Percentiles rank a stretch among this genome's conserved stretches.
These are phyloP conservation scores for Penicillium sp. DNA, from an alignment of 2,329 filamentous ascomycete species.

Conservation along the genomic window DNA sequence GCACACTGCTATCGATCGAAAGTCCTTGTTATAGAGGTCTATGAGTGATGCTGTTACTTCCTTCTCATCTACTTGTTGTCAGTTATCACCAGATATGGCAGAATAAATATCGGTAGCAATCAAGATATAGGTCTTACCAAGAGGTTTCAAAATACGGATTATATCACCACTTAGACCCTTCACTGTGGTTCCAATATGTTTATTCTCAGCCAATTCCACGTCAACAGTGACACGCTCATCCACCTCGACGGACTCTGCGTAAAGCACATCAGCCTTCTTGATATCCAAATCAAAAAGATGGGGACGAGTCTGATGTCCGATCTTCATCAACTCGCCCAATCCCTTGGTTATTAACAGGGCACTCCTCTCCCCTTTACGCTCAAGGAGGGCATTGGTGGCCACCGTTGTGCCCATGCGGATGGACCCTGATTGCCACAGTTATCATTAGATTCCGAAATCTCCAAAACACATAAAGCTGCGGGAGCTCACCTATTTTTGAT, in stretches of 20 bases:
- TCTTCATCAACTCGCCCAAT: constrained; percentile 80
- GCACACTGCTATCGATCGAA: constrained; percentile 80
- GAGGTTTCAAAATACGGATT: constrained; percentile 64
- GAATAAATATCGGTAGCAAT: no score
- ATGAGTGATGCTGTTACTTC: constrained; percentile 57
- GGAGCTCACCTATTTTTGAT: constrained; percentile 4
- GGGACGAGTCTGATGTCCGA: constrained; percentile 85
- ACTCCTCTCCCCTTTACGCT: constrained; percentile 20
- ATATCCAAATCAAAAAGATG: constrained; percentile 90
- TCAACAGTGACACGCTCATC: constrained; percentile 87
- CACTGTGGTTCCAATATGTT: constrained; percentile 48
- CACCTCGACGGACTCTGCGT: constrained; percentile 76
- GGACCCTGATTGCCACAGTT: background rate
- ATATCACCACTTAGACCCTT: constrained; percentile 68
- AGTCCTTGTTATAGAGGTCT: constrained; percentile 63
- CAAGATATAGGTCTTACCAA: constrained; percentile 24
- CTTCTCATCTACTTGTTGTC: constrained; percentile 35
- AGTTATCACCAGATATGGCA: background rate
- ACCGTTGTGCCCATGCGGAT: constrained; percentile 92
- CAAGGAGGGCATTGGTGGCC: constrained; percentile 72
- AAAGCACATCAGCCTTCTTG: constrained; percentile 78
- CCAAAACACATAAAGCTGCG: background rate
- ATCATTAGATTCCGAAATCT: background rate
- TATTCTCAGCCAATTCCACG: constrained; percentile 74
- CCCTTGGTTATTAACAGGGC: constrained; percentile 69